phyloP scores from a whole-genome alignment of 345 rosid genomes.

The Raphanus sativus region DNA sequence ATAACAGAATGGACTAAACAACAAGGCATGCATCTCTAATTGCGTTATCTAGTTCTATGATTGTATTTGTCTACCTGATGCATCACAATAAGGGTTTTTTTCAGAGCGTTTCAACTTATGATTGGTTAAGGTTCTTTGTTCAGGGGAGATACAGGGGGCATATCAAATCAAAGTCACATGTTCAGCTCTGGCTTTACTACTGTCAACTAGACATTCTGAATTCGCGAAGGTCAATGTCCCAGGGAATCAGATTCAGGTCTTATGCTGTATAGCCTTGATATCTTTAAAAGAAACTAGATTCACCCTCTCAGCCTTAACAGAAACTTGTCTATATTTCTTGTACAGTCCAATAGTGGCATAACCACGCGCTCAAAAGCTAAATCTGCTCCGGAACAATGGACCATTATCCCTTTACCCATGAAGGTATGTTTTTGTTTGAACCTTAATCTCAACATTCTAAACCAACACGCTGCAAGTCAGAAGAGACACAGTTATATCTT shows the following conservation, averaged over 20 bases:
- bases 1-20: slow-evolving; percentile 92
- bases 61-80: slow-evolving; percentile 17
- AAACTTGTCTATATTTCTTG: slow-evolving; percentile 14
- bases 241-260: slow-evolving; percentile 71
- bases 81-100: slow-evolving; percentile 4
- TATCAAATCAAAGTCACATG: slow-evolving; percentile 88
- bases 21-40: slow-evolving; percentile 61
- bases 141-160: slow-evolving; percentile 87
- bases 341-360: slow-evolving; percentile 69
- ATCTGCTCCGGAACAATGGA: slow-evolving; percentile 86
- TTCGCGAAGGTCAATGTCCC: slow-evolving; percentile 71
- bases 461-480: slow-evolving; percentile 10
- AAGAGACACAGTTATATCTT: slow-evolving; percentile 5
- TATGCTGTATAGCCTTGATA: neutral
- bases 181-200: slow-evolving; percentile 73
- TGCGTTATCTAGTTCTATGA: neutral
- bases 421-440: slow-evolving; percentile 54
- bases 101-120: slow-evolving; percentile 20
- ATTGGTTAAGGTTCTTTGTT: slow-evolving; percentile 14
- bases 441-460: neutral
- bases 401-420: slow-evolving; percentile 63
- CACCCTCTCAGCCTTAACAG: slow-evolving; percentile 8
- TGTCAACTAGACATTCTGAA: slow-evolving; percentile 74
- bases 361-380: slow-evolving; percentile 90
- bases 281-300: no score